A percentile compares a stretch with the other conserved stretches of the same genome.
These are phyloP conservation scores for Phyllosticta ampelicida DNA, from an alignment of 2,329 filamentous ascomycete genomes.

Conservation along the genomic window DNA sequence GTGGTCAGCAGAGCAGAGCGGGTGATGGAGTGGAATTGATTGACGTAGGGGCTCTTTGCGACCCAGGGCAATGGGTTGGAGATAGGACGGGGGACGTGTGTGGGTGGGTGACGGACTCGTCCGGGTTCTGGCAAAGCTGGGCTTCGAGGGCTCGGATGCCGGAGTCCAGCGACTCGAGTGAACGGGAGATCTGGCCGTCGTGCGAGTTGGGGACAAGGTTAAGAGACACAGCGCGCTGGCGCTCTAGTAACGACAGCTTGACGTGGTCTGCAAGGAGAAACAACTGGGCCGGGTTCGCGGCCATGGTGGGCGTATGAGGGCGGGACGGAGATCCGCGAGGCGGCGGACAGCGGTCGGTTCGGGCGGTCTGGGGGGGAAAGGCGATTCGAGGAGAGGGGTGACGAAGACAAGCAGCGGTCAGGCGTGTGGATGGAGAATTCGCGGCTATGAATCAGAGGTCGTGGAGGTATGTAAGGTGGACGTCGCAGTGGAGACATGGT, in stretches of 20 bases:
- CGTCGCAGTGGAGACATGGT: not conserved
- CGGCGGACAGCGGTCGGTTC: not conserved
- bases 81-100: not conserved
- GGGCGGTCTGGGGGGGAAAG: not conserved
- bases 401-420: not conserved
- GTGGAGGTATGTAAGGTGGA: not conserved
- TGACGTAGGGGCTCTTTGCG: constrained; percentile 3
- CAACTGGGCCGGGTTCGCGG: constrained; percentile 57
- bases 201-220: constrained; percentile 70
- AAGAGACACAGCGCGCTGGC: constrained; percentile 72
- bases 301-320: constrained; percentile 19
- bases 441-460: not conserved
- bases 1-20: constrained; percentile 1
- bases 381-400: not conserved
- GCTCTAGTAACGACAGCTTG: constrained; percentile 88
- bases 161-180: constrained; percentile 73
- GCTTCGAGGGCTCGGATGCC: constrained; percentile 61
- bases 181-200: constrained; percentile 80
- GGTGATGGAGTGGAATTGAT: constrained; percentile 4
- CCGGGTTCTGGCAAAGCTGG: constrained; percentile 48
- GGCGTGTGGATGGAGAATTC: not conserved
- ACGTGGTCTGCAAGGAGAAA: constrained; percentile 92
- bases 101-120: constrained; percentile 36
- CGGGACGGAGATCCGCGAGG: not conserved
- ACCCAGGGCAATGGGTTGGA: not conserved